Base-by-base conservation (phyloP, 2,329 filamentous ascomycete species). In the Atkinsonella hypoxylon region DNA sequence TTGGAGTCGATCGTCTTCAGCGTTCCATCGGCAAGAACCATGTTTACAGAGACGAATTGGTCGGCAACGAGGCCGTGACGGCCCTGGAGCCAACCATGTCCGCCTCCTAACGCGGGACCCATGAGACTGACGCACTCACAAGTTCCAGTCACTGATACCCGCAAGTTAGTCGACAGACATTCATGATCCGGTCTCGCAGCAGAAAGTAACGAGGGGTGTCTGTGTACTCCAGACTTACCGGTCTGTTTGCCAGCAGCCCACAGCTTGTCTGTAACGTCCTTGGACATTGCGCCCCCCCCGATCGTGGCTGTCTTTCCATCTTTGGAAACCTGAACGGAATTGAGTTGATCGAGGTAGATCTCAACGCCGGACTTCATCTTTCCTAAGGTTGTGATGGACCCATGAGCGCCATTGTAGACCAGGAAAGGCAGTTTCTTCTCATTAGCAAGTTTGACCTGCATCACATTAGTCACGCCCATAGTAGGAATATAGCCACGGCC, bases 41-140 rank as follows among this genome's bases (percentile, higher is more conserved):
- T 57, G 20, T 74, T 70, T 62, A 76, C 62, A 0, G 71, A 74
- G 7, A 76, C 52, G 36, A 79, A 70, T 47, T 81, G 71, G 54
- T 82, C 79, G 4, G 71, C 61, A 2, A 76, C 62, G 2, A 81
- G 68, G 1, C 78, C 77, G 52, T 79, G 64, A 31, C 66, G 69
- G 1, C 78, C 76, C 58, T 78, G 72, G 5, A 77, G 69, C 63
- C 69, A 70, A 32, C 78, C 77, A 59, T 78, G 73, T 4, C 79
- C 78, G 50, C 79, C 79, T 2, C 79, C 79, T 0, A 82, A 70
- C 0, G 66, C 75, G 0, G 75, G 76, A 0, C 72, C 75, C 2
- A 75, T 55, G 26, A 67, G 58, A 48, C 74, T 70, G 48, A 74
- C 71, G 53, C 75, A 79, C 60, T 77, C 75, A 56, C 77, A 80